phyloP scores from a whole-genome alignment of 2,329 filamentous ascomycete genomes.

The Neopestalotiopsis sp. region DNA sequence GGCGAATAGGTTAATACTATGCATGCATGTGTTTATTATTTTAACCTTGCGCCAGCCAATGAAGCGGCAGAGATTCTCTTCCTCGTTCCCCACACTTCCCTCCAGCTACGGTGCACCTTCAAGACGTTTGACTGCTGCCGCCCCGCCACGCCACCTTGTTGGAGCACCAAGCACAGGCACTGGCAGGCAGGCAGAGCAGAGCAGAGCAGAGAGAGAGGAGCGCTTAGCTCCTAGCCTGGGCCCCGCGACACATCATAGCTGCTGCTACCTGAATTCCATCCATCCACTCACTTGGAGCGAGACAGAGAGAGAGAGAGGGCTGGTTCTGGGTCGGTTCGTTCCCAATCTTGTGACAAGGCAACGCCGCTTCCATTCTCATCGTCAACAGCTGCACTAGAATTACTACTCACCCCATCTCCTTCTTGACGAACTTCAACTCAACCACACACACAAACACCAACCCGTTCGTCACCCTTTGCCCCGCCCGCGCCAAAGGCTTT shows the following conservation, averaged over 20 bases:
- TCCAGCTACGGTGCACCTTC: background rate
- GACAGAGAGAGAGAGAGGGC: background rate
- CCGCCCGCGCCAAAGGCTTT: too few species aligned
- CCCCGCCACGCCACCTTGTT: background rate
- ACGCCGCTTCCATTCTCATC: background rate
- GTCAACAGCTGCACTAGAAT: background rate
- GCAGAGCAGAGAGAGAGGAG: background rate
- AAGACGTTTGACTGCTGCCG: background rate
- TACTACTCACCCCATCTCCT: background rate
- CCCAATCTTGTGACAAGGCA: background rate
- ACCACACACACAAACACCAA: background rate
- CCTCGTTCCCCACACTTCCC: background rate
- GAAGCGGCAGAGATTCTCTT: background rate
- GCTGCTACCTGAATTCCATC: constrained; percentile 29
- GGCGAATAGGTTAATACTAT: background rate
- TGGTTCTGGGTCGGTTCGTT: background rate
- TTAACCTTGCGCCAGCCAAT: background rate
- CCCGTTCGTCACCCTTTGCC: background rate
- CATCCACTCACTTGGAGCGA: constrained; percentile 10
- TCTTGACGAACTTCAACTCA: too few species aligned
- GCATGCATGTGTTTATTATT: background rate
- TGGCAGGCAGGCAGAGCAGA: background rate
- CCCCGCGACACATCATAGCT: constrained; percentile 31
- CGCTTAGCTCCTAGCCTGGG: background rate
- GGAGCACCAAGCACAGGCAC: background rate